Base-by-base conservation (phyloP, 805 yeast species). In the Lachancea meyersii region DNA sequence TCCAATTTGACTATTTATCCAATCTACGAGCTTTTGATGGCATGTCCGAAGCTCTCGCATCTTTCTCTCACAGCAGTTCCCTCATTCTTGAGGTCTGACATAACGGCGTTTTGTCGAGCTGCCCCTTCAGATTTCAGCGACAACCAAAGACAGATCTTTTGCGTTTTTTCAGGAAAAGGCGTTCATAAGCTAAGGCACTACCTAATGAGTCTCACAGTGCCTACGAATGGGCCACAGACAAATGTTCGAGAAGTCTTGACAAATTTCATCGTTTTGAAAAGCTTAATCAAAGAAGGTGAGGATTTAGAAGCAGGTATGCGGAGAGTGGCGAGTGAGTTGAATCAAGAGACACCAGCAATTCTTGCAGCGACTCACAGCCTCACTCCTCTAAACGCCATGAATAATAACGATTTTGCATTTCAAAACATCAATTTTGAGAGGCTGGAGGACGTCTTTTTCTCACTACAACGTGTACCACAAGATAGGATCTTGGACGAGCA, bases 91-190 rank as follows among this genome's bases (percentile, higher is more conserved):
- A 74, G 95, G 47, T 73, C 82, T 8, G 97, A 91, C 55, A 79
- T 91, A 38, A 83, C 91, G 0, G 79, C 77, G 50, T 89, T 79
- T 63, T 89, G 97, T 61, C 80, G 97, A 22, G 85, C 82, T 7
- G 93, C 97, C 1, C 97, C 98, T 3, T 78, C 84, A 10, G 97
- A 88, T 54, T 89, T 93, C 61, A 88, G 82, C 41, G 86, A 81
- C 43, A 82, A 82, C 54, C 98, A 93, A 62, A 81, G 81, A 50
- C 75, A 80, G 18, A 73, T 85, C 38, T 91, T 93, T 57, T 91
- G 97, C 67, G 98, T 91, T 10, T 93, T 88, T 58, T 81, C 91
- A 26, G 97, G 97, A 1, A 77, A 76, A 46, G 97, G 97, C 7
- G 96, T 93, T 14, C 75, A 71, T 38, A 77, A 78, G 46, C 70